Conservation (phyloP, 306 rosid genomes). For the Cucumis hystrix region DNA sequence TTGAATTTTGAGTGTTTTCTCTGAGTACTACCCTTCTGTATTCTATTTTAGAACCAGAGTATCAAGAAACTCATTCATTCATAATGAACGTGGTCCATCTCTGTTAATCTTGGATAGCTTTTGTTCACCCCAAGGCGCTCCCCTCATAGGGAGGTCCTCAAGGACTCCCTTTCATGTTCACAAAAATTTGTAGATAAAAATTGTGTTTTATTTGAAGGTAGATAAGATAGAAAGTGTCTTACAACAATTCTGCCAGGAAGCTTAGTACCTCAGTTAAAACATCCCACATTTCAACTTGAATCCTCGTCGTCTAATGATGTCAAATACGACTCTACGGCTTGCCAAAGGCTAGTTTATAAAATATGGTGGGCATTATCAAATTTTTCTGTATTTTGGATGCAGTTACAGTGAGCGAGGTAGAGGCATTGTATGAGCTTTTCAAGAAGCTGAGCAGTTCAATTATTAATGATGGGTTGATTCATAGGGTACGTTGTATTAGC, state of each 20-base stretch:
- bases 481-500: slow-evolving; percentile 36
- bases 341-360: background rate
- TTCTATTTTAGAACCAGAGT: background rate
- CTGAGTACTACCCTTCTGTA: background rate
- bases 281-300: background rate
- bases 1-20: background rate
- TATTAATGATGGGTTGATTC: slow-evolving; percentile 63
- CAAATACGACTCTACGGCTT: background rate
- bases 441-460: slow-evolving; percentile 78
- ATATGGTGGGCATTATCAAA: background rate
- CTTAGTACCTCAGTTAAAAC: background rate
- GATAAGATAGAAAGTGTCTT: background rate
- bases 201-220: background rate
- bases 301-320: background rate
- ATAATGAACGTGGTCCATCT: background rate
- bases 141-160: background rate
- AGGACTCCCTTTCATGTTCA: too few species aligned
- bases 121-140: background rate
- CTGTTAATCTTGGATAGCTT: background rate
- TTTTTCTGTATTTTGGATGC: slow-evolving; percentile 1
- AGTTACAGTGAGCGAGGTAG: slow-evolving; percentile 76
- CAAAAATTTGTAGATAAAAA: too few species aligned
- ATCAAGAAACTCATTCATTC: background rate
- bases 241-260: background rate
- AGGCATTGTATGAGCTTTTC: slow-evolving; percentile 66